phyloP scores from a whole-genome alignment of 192 early-diverging fungal genomes.

The Oehlia diaphana region DNA sequence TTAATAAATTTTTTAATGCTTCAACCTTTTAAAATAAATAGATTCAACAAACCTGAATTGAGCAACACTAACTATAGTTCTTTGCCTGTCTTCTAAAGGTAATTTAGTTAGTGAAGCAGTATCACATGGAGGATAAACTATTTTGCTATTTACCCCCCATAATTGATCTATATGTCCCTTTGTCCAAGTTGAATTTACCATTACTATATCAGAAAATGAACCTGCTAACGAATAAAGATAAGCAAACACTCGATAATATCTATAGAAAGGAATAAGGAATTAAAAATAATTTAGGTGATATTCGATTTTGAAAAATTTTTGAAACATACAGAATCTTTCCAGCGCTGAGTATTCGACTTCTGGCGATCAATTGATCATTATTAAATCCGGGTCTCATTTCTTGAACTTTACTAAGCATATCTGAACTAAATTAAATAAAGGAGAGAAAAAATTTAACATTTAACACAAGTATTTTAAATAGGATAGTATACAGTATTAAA shows the following conservation, averaged over 20 bases:
- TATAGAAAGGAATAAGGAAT: conserved; percentile 18
- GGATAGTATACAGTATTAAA: conserved; percentile 37
- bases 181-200: conserved; percentile 99
- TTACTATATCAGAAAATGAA: conserved; percentile 73
- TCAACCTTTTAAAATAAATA: conserved; percentile 5
- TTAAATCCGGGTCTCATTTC: conserved; percentile 62
- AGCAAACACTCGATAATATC: conserved; percentile 86
- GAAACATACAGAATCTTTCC: conserved; percentile 59
- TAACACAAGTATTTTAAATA: neutral
- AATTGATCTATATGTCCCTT: conserved; percentile 84
- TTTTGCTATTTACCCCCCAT: conserved; percentile 68
- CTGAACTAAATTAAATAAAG: conserved; percentile 55
- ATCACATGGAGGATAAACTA: conserved; percentile 96
- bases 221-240: conserved; percentile 76
- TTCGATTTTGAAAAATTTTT: neutral
- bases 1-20: neutral
- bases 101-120: conserved; percentile 62
- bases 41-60: conserved; percentile 71
- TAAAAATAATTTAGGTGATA: neutral
- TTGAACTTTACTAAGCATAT: conserved; percentile 81
- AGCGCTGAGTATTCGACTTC: conserved; percentile 53
- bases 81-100: conserved; percentile 53
- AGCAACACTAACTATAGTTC: conserved; percentile 80
- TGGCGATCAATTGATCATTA: conserved; percentile 59
- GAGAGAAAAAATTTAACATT: neutral